phyloP scores from a whole-genome alignment of 2,329 filamentous ascomycete genomes.

The Cladosporium sp. region DNA sequence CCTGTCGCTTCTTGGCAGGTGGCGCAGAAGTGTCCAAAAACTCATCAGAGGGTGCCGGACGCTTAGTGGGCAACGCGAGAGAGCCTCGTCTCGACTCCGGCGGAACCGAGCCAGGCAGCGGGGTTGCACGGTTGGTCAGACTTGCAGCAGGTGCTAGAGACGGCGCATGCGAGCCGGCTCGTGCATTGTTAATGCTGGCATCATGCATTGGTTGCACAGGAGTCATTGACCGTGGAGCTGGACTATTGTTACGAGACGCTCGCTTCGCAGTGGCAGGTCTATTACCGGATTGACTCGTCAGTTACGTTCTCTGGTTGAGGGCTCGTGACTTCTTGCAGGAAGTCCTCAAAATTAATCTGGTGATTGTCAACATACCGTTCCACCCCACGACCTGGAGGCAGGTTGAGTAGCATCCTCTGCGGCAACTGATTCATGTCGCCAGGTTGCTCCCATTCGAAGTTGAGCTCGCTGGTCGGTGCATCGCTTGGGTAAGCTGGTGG shows the following conservation, averaged over 20 bases:
- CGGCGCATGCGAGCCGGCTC: background rate
- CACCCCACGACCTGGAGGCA: constrained; percentile 15
- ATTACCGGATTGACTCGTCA: background rate
- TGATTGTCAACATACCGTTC: constrained; percentile 27
- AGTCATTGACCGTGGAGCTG: constrained; percentile 5
- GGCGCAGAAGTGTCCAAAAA: constrained; percentile 1
- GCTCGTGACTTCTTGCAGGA: background rate
- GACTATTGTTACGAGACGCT: constrained; percentile 5
- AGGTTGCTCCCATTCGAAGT: constrained; percentile 19
- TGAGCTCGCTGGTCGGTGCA: constrained; percentile 15
- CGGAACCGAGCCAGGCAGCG: background rate
- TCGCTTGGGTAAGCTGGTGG: constrained; percentile 12
- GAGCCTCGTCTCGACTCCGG: constrained; percentile 26
- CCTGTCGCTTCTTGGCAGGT: constrained; percentile 16
- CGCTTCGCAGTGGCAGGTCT: constrained; percentile 8
- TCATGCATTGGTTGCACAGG: background rate
- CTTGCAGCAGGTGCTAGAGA: constrained; percentile 1
- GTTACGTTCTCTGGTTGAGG: background rate
- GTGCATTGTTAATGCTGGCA: background rate
- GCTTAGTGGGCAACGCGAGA: constrained; percentile 31
- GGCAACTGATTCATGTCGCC: constrained; percentile 24
- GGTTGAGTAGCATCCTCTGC: constrained; percentile 21
- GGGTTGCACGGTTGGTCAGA: background rate
- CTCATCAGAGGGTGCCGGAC: constrained; percentile 18
- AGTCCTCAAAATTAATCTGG: constrained; percentile 12